These are phyloP conservation scores for Fusarium globosum DNA, from an alignment of 2,329 filamentous ascomycete genomes.

Conservation along the genomic window DNA sequence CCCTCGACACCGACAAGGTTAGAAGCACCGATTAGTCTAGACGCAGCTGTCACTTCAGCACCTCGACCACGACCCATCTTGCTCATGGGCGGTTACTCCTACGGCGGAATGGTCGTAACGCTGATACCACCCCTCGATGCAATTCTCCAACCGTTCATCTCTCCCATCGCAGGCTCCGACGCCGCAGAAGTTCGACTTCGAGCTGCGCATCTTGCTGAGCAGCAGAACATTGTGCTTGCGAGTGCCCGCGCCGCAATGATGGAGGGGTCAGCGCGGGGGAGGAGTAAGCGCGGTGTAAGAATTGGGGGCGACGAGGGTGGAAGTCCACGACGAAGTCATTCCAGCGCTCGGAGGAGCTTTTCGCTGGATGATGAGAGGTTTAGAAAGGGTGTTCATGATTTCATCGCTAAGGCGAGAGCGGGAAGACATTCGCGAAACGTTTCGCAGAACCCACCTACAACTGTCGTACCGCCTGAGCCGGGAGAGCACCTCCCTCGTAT, in stretches of 20 bases:
- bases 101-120: conserved; percentile 84
- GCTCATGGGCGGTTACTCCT: conserved; percentile 86
- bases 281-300: conserved; percentile 55
- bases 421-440: conserved; percentile 31
- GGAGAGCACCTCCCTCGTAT: conserved; percentile 48
- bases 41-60: not conserved
- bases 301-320: conserved; percentile 63
- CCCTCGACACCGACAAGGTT: conserved; percentile 9
- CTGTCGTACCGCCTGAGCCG: conserved; percentile 15
- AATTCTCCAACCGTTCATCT: conserved; percentile 70
- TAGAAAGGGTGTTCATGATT: conserved; percentile 59
- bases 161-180: conserved; percentile 64
- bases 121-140: conserved; percentile 72
- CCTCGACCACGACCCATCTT: conserved; percentile 50
- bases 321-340: conserved; percentile 53
- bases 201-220: conserved; percentile 74
- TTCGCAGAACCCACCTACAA: conserved; percentile 20
- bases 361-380: conserved; percentile 61
- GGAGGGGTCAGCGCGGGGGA: conserved; percentile 43
- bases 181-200: conserved; percentile 76
- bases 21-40: not conserved
- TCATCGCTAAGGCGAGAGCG: conserved; percentile 55
- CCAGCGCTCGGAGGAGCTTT: conserved; percentile 50
- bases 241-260: conserved; percentile 49
- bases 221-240: conserved; percentile 64